Conservation (phyloP, 2,329 filamentous ascomycete genomes). For the Mycosphaerella arachidis region DNA sequence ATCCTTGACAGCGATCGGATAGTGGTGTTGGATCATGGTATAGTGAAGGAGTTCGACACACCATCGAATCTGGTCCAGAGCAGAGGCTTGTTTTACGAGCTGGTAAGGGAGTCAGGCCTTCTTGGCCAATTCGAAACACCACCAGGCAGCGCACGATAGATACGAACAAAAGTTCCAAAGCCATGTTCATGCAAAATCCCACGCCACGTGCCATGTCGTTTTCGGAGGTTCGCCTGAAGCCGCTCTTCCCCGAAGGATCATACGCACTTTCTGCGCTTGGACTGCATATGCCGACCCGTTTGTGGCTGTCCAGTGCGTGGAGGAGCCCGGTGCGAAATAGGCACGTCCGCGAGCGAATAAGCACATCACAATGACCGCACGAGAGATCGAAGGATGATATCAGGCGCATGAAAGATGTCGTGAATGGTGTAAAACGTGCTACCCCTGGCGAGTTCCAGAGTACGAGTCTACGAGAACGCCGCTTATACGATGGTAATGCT, state of each 20-base stretch:
- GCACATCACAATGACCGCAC: not conserved
- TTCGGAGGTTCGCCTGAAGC: not conserved
- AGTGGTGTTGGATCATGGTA: constrained; percentile 85
- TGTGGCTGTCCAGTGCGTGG: not conserved
- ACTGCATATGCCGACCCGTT: not conserved
- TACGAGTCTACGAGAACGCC: not conserved
- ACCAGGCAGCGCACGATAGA: constrained; percentile 13
- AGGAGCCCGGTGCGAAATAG: not conserved
- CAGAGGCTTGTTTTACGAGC: constrained; percentile 77
- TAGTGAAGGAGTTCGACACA: constrained; percentile 88
- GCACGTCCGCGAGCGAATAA: not conserved
- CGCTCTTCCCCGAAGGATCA: constrained; percentile 6
- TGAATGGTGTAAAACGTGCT: not conserved
- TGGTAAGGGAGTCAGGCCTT: constrained; percentile 87
- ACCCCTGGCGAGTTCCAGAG: no score
- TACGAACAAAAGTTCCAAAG: not conserved
- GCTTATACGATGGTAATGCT: not conserved
- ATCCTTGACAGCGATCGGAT: constrained; percentile 87
- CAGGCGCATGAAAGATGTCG: not conserved
- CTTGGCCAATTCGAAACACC: constrained; percentile 41
- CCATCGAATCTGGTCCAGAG: constrained; percentile 71
- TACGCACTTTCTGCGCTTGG: not conserved
- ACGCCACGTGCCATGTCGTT: not conserved
- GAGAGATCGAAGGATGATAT: not conserved
- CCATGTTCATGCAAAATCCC: not conserved